A percentile compares a stretch with the other conserved stretches of the same genome.
phyloP scores from a whole-genome alignment of 805 yeast species.

The Candida ovalis region DNA sequence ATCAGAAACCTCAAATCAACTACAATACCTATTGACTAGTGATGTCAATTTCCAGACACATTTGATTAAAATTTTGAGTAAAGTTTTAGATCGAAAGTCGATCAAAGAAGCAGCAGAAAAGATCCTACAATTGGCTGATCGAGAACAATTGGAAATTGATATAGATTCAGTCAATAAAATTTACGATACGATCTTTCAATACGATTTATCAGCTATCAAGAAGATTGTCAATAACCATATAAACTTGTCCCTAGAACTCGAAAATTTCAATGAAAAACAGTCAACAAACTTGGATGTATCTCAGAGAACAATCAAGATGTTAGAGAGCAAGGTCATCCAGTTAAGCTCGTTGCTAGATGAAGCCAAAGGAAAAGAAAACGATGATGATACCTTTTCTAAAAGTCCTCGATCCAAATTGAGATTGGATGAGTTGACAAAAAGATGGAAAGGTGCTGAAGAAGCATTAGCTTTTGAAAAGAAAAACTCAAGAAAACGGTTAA shows the following conservation, averaged over 20 bases:
- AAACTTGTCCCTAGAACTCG: slow-evolving; percentile 11
- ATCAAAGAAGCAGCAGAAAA: slow-evolving; percentile 55
- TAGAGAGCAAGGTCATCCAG: slow-evolving; percentile 1
- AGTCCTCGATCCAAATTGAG: slow-evolving; percentile 40
- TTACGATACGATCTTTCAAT: slow-evolving; percentile 34
- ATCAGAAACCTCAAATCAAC: slow-evolving; percentile 4
- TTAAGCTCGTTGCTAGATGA: not conserved
- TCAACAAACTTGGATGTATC: not conserved
- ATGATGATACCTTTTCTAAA: slow-evolving; percentile 7
- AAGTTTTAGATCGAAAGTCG: slow-evolving; percentile 55
- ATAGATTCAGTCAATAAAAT: slow-evolving; percentile 29
- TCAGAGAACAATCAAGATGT: not conserved
- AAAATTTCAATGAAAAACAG: not conserved
- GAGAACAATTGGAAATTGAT: slow-evolving; percentile 20
- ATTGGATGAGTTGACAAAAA: slow-evolving; percentile 55
- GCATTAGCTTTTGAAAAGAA: slow-evolving; percentile 57
- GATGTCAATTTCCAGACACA: slow-evolving; percentile 47
- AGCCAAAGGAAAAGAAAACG: not conserved
- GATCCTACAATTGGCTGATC: slow-evolving; percentile 38
- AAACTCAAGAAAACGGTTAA: slow-evolving; percentile 49
- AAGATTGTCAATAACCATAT: slow-evolving; percentile 57
- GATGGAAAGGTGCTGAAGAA: slow-evolving; percentile 72
- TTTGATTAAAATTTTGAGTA: slow-evolving; percentile 46
- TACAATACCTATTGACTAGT: slow-evolving; percentile 14
- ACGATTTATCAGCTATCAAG: slow-evolving; percentile 57